phyloP scores from a whole-genome alignment of 2,329 filamentous ascomycete genomes.

The Alternaria atra region DNA sequence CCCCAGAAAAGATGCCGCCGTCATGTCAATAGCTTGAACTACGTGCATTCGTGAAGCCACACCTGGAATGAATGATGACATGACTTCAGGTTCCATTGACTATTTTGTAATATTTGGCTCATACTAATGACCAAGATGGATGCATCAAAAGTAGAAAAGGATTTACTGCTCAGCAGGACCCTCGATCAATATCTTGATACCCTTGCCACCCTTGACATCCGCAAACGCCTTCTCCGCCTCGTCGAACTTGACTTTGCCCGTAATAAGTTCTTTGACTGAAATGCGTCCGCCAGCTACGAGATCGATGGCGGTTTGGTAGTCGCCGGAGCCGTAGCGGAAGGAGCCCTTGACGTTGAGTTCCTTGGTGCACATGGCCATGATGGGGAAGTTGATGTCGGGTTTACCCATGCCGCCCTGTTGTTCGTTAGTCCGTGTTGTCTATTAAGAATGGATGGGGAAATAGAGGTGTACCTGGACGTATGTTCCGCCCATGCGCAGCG shows the following conservation, averaged over 20 bases:
- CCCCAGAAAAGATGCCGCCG: background rate
- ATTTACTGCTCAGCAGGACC: slow-evolving; percentile 43
- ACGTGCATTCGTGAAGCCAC: background rate
- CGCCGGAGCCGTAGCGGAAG: slow-evolving; percentile 88
- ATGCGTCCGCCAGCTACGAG: slow-evolving; percentile 77
- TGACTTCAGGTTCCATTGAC: background rate
- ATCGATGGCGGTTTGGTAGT: slow-evolving; percentile 84
- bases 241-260: slow-evolving; percentile 77
- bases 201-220: slow-evolving; percentile 84
- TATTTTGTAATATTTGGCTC: background rate
- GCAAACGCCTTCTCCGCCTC: slow-evolving; percentile 87
- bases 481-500: slow-evolving; percentile 59
- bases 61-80: background rate
- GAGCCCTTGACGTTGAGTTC: slow-evolving; percentile 87
- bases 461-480: slow-evolving; percentile 53
- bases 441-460: background rate
- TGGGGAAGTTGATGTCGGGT: slow-evolving; percentile 86
- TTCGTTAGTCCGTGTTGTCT: slow-evolving; percentile 1
- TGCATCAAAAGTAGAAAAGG: background rate
- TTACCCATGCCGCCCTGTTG: slow-evolving; percentile 79
- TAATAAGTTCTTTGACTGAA: slow-evolving; percentile 79
- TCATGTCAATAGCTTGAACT: background rate
- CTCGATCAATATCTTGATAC: slow-evolving; percentile 70
- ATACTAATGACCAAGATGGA: background rate
- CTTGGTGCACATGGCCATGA: slow-evolving; percentile 88